Percentiles rank a stretch among this genome's conserved stretches.
These are phyloP conservation scores for Diaporthe caulivora DNA, from an alignment of 2,329 filamentous ascomycete genomes.

Conservation along the genomic window DNA sequence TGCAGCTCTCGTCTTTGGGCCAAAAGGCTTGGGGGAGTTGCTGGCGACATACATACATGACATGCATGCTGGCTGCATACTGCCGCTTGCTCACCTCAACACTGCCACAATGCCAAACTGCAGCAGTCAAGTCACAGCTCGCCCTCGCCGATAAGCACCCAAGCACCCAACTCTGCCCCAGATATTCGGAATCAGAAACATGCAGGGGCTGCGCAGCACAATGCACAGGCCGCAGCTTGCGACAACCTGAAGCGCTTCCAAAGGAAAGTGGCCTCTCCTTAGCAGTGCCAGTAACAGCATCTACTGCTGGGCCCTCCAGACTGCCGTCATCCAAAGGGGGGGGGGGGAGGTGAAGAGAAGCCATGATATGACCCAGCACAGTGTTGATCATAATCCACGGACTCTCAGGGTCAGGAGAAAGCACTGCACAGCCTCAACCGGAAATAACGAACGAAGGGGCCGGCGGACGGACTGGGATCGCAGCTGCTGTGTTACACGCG, in stretches of 20 bases:
- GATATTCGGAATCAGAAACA: constrained; percentile 24
- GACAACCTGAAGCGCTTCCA: constrained; percentile 28
- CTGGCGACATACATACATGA: no score
- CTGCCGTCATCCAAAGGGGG: no score
- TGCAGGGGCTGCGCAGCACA: constrained; percentile 7
- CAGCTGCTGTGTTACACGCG: constrained; percentile 19
- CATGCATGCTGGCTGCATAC: no score
- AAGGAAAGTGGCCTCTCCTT: constrained; percentile 1
- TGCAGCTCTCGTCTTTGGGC: constrained; percentile 23
- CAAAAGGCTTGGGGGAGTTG: no score
- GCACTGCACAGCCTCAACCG: constrained; percentile 21
- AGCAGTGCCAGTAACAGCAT: background rate
- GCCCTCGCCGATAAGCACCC: constrained; percentile 6
- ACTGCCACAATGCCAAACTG: constrained; percentile 14
- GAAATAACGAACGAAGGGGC: constrained; percentile 20
- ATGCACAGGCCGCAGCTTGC: constrained; percentile 25
- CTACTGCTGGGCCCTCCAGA: constrained; percentile 3
- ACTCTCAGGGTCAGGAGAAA: constrained; percentile 8
- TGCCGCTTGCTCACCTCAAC: background rate
- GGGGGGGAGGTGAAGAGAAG: background rate
- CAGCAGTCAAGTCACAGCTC: constrained; percentile 13
- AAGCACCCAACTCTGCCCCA: constrained; percentile 3
- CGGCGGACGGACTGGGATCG: constrained; percentile 5
- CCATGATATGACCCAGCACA: background rate
- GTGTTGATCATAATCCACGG: constrained; percentile 17